Evolutionary conservation across 257 asterid species (phyloP), one percentile per base, ranked within the genome.

Genomic region (Voacanga thouarsii): DNA sequence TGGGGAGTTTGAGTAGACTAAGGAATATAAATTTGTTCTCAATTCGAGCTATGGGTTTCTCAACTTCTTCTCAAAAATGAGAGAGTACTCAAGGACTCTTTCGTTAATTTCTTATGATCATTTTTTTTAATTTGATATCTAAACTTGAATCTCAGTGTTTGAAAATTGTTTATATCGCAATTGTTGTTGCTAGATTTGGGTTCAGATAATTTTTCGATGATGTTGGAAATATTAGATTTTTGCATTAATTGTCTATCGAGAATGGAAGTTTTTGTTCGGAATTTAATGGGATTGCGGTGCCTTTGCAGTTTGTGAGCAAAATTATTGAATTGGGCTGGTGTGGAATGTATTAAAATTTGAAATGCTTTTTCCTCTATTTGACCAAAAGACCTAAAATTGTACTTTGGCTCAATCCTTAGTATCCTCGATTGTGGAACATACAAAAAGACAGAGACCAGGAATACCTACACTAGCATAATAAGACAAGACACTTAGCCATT

Each of bases 31-130:
- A 57, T 44, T 67, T 78, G 14, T 74, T 81, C 72, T 74, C 87
- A 24, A 83, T 90, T 83, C 90, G 89, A 75, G 91, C 93, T 15
- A 92, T 92, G 98, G 97, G 98, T 19, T 88, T 94, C 76, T 89
- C 96, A 4, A 82, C 92, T 82, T 93, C 96, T 81, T 87, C 96
- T 56, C 93, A 71, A 53, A 89, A 87, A 63, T 90, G 90, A n/a
- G 92, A 87, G 68, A 83, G 75, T 87, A 49, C 84, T 82, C 96
- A 84, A 85, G 96, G 97, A 90, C 12, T 45, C 50, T 78, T 60
- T 77, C 73, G 49, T 61, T 82, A 18, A 39, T 7, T 66, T 39
- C 30, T 30, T 15, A 33, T 64, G 8, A 28, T 28, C 11, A 12
- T 1, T 43, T 8, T 41, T 67, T 67, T 66, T 66, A 33, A 33